These are phyloP conservation scores for Schwanniomyces pseudopolymorphus DNA, from an alignment of 805 yeast species.

Conservation along the genomic window DNA sequence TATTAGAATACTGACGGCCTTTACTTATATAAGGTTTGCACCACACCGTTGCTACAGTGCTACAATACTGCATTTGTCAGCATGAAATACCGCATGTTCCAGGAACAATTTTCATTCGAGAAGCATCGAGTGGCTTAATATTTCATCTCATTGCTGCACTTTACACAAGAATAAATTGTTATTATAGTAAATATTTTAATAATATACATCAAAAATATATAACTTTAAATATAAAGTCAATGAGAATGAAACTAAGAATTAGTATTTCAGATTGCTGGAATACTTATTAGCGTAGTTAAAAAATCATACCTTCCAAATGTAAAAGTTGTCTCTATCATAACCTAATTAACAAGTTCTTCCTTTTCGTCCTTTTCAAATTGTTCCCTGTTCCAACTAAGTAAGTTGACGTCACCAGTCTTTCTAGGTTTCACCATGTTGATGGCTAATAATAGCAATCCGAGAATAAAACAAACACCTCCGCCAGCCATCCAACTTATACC, in stretches of 20 bases:
- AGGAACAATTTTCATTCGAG: neutral
- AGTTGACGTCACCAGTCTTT: slow-evolving; percentile 68
- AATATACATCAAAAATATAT: neutral
- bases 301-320: neutral
- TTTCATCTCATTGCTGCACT: too few species aligned
- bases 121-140: too few species aligned
- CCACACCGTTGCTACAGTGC: too few species aligned
- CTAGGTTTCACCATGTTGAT: slow-evolving; percentile 66
- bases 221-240: too few species aligned
- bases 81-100: neutral
- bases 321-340: neutral
- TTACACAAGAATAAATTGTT: neutral
- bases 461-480: slow-evolving; percentile 65
- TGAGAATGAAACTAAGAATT: neutral
- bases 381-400: slow-evolving; percentile 70
- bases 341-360: slow-evolving; percentile 1
- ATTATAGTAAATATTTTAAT: too few species aligned
- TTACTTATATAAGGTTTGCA: too few species aligned
- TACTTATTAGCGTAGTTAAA: neutral
- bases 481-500: slow-evolving; percentile 76
- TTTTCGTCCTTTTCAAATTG: slow-evolving; percentile 15
- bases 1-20: too few species aligned
- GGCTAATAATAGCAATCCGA: slow-evolving; percentile 52
- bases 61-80: neutral
- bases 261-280: neutral